Evolutionary conservation across 495 filamentous ascomycete genomes (phyloP).

Genomic region (Cudoniella acicularis): DNA sequence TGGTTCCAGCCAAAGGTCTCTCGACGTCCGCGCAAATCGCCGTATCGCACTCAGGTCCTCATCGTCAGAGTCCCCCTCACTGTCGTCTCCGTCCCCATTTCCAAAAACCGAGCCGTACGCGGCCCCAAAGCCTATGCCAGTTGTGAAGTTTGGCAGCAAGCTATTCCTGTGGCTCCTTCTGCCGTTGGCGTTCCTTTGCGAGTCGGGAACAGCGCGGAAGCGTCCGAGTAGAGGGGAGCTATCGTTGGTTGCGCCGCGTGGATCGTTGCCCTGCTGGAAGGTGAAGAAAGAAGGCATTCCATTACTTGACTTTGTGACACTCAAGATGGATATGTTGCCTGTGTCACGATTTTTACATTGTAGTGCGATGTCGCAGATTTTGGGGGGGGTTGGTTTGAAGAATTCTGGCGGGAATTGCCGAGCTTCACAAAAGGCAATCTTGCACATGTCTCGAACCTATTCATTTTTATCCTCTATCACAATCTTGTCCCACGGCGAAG

Average conservation of each 20-base stretch:
- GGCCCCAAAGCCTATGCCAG: conserved; percentile 22
- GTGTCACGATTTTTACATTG: conserved; percentile 1
- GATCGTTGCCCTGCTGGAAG: conserved; percentile 58
- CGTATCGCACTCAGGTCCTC: conserved; percentile 20
- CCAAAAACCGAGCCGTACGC: conserved; percentile 23
- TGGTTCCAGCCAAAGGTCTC: conserved; percentile 53
- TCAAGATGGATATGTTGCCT: neutral
- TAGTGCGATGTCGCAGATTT: neutral
- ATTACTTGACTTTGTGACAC: conserved; percentile 1
- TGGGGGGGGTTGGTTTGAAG: neutral
- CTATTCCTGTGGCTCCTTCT: conserved; percentile 15
- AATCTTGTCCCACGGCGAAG: too few relatives aligned
- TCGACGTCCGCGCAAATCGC: conserved; percentile 28
- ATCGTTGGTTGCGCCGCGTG: conserved; percentile 35
- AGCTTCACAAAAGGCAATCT: neutral
- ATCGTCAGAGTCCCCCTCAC: conserved; percentile 28
- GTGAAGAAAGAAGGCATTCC: conserved; percentile 58
- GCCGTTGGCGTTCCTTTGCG: conserved; percentile 11
- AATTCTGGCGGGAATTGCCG: neutral
- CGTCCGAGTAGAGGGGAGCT: conserved; percentile 53
- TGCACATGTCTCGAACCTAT: too few relatives aligned
- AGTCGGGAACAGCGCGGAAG: conserved; percentile 53
- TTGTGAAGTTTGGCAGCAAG: conserved; percentile 23
- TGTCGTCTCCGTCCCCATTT: conserved; percentile 25
- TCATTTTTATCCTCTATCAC: too few relatives aligned